phyloP scores from a whole-genome alignment of 2,329 filamentous ascomycete species.

The Trichoderma sp. region DNA sequence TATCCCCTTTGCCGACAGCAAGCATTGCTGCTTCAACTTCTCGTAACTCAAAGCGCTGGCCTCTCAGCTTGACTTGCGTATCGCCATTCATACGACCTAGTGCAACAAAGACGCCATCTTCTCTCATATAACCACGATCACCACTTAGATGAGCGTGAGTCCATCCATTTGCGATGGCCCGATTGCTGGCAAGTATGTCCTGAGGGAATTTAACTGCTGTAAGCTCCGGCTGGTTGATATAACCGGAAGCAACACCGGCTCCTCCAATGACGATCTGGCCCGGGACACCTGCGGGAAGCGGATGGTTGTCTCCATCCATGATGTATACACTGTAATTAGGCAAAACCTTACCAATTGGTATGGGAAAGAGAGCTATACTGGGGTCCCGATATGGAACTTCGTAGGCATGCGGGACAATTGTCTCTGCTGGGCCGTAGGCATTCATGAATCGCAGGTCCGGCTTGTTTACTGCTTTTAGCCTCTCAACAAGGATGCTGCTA shows the following conservation, averaged over 20 bases:
- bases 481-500: not conserved
- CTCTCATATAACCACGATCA: not conserved
- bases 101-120: not conserved
- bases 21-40: not conserved
- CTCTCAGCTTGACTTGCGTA: not conserved
- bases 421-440: not conserved
- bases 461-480: not conserved
- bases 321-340: constrained; percentile 39
- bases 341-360: constrained; percentile 3
- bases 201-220: not conserved
- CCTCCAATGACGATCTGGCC: constrained; percentile 30
- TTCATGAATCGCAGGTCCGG: not conserved
- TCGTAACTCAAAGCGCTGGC: not conserved
- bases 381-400: not conserved
- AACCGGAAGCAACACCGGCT: constrained; percentile 39
- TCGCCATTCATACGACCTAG: not conserved
- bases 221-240: constrained; percentile 30
- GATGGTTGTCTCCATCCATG: constrained; percentile 31
- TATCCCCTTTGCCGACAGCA: not conserved
- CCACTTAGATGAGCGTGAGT: not conserved
- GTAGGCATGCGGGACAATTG: not conserved
- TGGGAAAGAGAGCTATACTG: not conserved
- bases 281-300: constrained; percentile 21
- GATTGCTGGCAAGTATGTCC: not conserved
- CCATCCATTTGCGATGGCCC: not conserved